Conservation (phyloP, 2,329 filamentous ascomycete genomes). For the Colletotrichum somersetense region DNA sequence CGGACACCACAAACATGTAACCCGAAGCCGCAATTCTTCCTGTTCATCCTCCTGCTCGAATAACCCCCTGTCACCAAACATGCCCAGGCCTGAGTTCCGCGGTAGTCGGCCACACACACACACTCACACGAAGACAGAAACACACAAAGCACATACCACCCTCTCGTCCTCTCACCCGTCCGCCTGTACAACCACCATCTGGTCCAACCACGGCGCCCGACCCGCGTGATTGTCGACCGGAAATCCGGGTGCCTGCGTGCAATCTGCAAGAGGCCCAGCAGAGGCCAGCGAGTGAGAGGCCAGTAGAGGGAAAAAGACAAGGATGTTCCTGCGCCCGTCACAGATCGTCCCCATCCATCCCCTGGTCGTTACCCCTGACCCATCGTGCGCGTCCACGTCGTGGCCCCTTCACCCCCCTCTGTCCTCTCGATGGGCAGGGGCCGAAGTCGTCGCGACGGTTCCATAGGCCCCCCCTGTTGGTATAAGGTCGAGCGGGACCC, state of each 20-base stretch:
- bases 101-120: background rate
- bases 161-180: background rate
- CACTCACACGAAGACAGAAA: background rate
- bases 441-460: background rate
- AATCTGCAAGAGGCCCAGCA: background rate
- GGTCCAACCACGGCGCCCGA: background rate
- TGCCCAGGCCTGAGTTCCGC: background rate
- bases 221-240: conserved; percentile 25
- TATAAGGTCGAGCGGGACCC: conserved; percentile 32
- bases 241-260: conserved; percentile 19
- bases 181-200: conserved; percentile 7
- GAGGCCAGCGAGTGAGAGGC: background rate
- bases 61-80: background rate
- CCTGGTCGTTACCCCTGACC: conserved; percentile 17
- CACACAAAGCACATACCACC: background rate
- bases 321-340: conserved; percentile 22
- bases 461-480: background rate
- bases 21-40: conserved; percentile 8
- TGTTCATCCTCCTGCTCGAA: background rate
- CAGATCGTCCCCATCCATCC: conserved; percentile 18
- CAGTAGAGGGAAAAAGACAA: background rate
- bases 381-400: conserved; percentile 24
- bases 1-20: conserved; percentile 19
- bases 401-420: background rate
- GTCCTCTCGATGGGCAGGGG: background rate